Conservation (phyloP, 164 flowering plant genomes). For the Magnolia officinalis region DNA sequence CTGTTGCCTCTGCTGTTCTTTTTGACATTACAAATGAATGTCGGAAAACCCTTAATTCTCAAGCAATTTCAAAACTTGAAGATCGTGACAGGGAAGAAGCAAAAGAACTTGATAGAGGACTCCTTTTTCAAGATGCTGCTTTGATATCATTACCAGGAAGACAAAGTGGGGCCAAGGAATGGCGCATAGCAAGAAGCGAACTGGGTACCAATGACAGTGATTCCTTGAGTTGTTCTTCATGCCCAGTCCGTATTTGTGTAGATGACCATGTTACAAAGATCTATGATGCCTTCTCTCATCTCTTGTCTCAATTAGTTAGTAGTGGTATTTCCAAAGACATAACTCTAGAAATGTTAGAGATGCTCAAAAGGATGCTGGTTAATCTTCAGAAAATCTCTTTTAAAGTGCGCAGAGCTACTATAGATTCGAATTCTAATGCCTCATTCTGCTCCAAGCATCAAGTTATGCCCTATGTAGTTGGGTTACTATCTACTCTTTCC, state of each 20-base stretch:
- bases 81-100: conserved; percentile 58
- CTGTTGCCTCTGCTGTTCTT: conserved; percentile 41
- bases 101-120: conserved; percentile 52
- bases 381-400: conserved; percentile 49
- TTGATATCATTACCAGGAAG: conserved; percentile 80
- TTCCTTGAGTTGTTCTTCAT: conserved; percentile 54
- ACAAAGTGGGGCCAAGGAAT: conserved; percentile 85
- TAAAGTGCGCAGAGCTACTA: conserved; percentile 45
- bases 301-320: conserved; percentile 44
- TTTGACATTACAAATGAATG: conserved; percentile 58
- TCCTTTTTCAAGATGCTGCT: conserved; percentile 42
- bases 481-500: conserved; percentile 53
- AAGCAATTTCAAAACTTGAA: conserved; percentile 42
- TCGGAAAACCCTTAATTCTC: conserved; percentile 41
- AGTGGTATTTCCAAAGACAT: conserved; percentile 30
- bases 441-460: conserved; percentile 22
- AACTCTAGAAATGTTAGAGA: conserved; percentile 45
- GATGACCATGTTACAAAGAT: conserved; percentile 79
- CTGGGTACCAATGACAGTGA: conserved; percentile 50
- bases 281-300: conserved; percentile 51
- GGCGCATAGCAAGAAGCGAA: conserved; percentile 86
- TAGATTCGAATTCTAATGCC: conserved; percentile 27
- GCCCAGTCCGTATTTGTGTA: conserved; percentile 70
- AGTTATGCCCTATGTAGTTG: conserved; percentile 37
- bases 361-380: conserved; percentile 36